Percentiles rank a stretch among this genome's conserved stretches.
phyloP scores from a whole-genome alignment of 371 early-diverging fungal species.

The Quaeritorhiza haematococci region DNA sequence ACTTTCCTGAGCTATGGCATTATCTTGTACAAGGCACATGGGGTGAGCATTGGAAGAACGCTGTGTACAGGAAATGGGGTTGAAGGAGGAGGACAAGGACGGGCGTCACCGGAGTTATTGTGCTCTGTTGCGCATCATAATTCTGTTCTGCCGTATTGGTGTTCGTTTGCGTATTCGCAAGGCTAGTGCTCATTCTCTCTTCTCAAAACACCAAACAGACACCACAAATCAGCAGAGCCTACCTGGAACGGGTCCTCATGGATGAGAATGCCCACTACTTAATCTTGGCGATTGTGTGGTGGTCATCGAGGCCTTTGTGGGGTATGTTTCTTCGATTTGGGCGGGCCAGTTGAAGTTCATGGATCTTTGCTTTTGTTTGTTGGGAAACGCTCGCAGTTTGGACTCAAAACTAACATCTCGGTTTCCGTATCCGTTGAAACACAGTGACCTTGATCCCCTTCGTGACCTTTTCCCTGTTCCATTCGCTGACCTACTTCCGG shows the following conservation, averaged over 20 bases:
- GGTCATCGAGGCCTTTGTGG: conserved; percentile 59
- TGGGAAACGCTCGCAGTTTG: background rate
- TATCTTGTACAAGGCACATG: conserved; percentile 81
- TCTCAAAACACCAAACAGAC: too few species aligned
- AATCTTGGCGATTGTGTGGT: conserved; percentile 76
- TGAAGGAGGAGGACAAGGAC: background rate
- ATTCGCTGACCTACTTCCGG: conserved; percentile 71
- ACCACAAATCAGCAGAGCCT: conserved; percentile 58
- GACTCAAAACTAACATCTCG: background rate
- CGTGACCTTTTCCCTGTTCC: conserved; percentile 78
- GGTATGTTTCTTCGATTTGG: conserved; percentile 41
- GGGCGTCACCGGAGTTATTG: background rate
- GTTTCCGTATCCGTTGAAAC: background rate
- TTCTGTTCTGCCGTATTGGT: background rate
- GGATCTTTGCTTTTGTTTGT: background rate
- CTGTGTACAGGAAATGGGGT: background rate
- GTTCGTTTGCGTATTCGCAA: too few species aligned
- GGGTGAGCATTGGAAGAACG: conserved; percentile 62
- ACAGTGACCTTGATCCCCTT: conserved; percentile 78
- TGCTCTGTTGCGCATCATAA: background rate
- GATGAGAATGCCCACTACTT: conserved; percentile 89
- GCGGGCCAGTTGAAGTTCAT: background rate
- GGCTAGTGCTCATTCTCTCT: too few species aligned
- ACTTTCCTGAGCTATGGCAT: conserved; percentile 72
- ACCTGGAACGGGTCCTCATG: conserved; percentile 62